Evolutionary conservation across 257 asterid genomes (phyloP), one percentile per base, ranked within the genome.

Genomic region (Nicotiana otophora): DNA sequence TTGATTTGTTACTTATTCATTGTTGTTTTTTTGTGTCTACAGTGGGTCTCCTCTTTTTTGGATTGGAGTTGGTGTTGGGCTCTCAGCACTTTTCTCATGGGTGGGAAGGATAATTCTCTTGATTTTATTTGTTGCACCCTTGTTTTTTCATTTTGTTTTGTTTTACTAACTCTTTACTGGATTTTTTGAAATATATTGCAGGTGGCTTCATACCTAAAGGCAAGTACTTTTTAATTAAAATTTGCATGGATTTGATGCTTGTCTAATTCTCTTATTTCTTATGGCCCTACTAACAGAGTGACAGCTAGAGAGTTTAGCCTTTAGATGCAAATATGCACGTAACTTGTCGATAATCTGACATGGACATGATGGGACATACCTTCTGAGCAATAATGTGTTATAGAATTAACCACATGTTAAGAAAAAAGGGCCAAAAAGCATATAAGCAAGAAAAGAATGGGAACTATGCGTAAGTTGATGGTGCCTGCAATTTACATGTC

Each of bases 1-100:
- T 54, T 57, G 15, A 34, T 78, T 55, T 70, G 14, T 51, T 67
- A 30, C 62, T 46, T 65, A 28, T 67, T 80, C 53, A 17, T 72
- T 16, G 23, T 68, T 15, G 64, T 69, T 84, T 76, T 26, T 10
- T 39, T 39, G 48, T 80, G 81, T 86, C 55, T 78, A 66, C 81
- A 94, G 98, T 83, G 98, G 99, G 33, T 93, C 98, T 7, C 99
- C 99, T 83, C 93, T 96, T 69, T 94, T 94, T 85, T 96, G 99
- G 99, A 87, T 96, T 84, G 99, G 98, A 75, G 90, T 96, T 82
- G 99, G 99, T 87, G 99, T 96, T 63, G 98, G 93, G 83, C 86
- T 94, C 66, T 93, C 98, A 10, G 99, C 98, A 67, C 89, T 96
- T 85, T 96, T 96, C 78, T 88, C 99, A 60, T 94, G 93, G 97